Evolutionary conservation across 2,329 filamentous ascomycete genomes (phyloP), one percentile per base, ranked within the genome.

Genomic region (Apiospora aurea): DNA sequence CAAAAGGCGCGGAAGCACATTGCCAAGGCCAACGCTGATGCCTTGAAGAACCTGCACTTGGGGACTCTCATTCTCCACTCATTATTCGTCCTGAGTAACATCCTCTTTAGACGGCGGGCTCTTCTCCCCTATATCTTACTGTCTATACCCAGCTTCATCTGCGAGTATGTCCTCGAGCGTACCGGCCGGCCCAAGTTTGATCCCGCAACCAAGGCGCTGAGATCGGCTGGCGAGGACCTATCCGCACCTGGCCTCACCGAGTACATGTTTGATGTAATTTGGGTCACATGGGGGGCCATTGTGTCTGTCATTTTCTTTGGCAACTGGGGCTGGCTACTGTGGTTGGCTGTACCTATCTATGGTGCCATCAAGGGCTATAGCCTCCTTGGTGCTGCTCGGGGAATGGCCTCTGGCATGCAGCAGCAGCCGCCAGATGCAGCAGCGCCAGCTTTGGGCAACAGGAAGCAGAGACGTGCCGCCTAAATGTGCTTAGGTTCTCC

Each of bases 211-310:
- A 88, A 87, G 18, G 87, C 91, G n/a, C 86, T 98, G 74, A 91
- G 90, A 80, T 90, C 88, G 44, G 86, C 94, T 0, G 96, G 96
- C 61, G 95, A 98, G 81, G 96, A 99, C 81, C 89, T 99, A 69
- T 91, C 93, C 70, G 94, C 94, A 13, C 89, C 92, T 46, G 96
- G 96, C 5, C 84, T 99, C 85, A 98, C 96, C 14, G 96, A 98
- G 84, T 98, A 97, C 86, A 94, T 98, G 93, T 99, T 97, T 88
- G 96, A 99, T 83, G 90, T 97, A 69, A 86, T 97, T 70, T 98
- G 97, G 89, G 94, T 97, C 85, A 98, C 95, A 0, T 98, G 95
- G 92, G 91, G 90, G 14, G 93, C 91, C 70, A 85, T 94, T 53
- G 83, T 92, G 11, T 82, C 92, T n/a, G 95, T 92, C 18, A 88